Base-by-base conservation (phyloP, 2,329 filamentous ascomycete species). In the Penicillium aurantiogriseum region DNA sequence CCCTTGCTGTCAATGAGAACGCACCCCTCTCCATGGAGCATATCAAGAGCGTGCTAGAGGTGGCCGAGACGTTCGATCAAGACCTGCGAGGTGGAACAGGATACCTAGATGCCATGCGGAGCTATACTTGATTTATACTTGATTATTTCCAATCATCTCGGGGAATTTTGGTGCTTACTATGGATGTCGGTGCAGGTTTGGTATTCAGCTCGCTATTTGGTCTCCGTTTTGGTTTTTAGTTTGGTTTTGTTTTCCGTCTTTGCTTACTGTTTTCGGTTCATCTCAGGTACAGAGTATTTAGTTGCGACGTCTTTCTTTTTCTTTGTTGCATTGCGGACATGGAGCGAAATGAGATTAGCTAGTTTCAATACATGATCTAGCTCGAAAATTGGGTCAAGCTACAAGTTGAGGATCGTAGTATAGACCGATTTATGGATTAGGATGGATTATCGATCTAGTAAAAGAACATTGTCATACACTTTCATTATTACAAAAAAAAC, bases 41-140 rank as follows among this genome's bases (percentile, higher is more conserved):
- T 68, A 88, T 96, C 70, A 85, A 84, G 64, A 85, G 90, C 60
- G 90, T 96, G 13, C 81, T 96, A n/a, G 89, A 92, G 43, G 90
- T 95, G 2, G 88, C 89, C 25, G 87, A 90, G 73, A 88, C 85
- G 36, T 96, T 96, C 73, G 89, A 93, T 62, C 83, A 87, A 31
- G 91, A 96, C 71, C 79, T 96, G 50, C 91, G 88, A 71, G 92
- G 91, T 5, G 91, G 91, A 0, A 81, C 84, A 0, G 91, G 91
- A 0, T 95, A 91, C 66, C 79, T 89, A 63, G 91, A 94, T 70
- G 90, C 90, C 0, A 93, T 94, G 91, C 82, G 88, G 63, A 90
- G 88, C 68, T 94, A 94, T 66, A 78, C 76, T 38, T 78, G 69
- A 60, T 43, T 29, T 11, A 52, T 43, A 25, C n/a, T 44, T 27